Base-by-base conservation (phyloP, 176 grass and related monocot species). In the Avena sativa region DNA sequence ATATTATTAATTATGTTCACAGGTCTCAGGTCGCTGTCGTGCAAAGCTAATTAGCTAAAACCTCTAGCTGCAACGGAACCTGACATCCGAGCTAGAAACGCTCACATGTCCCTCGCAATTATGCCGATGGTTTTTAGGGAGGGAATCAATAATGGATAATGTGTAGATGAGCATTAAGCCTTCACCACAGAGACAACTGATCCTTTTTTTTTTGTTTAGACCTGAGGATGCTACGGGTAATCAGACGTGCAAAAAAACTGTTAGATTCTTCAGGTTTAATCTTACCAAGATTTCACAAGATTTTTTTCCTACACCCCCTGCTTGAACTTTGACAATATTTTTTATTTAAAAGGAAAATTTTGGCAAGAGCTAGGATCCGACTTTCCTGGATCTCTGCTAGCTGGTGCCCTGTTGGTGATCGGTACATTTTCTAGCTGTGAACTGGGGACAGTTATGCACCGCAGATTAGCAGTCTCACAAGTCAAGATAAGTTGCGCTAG, bases 71-170 rank as follows among this genome's bases (percentile, higher is more conserved):
- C 56, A 83, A 64, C 64, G 23, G 64, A 78, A 83, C 80, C 81
- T 90, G 80, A 90, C 80, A 58, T 83, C 73, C 70, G 56, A 90
- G 87, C 84, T 73, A 83, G 56, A 87, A 57, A 34, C n/a, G 44
- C 64, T 76, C 40, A 36, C 25, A 46, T 85, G 30, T 40, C 85
- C 48, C 30, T 81, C 66, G 52, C 59, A 56, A 20, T 73, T 74
- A 52, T 43, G 16, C 28, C 76, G 63, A 73, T 53, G 12, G 43
- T 59, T 66, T 43, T 25, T 25, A 2, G 46, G 15, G 72, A 51
- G 17, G 71, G 40, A 58, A 20, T 43, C 53, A 50, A 51, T 43
- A 50, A 51, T 43, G 53, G 57, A 84, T 49, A 68, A 88, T 49
- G 21, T 60, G 49, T 48, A 20, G 68, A 81, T 81, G 60, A 23